These are phyloP conservation scores for Chlamydomonas eustigma DNA, from an alignment of 139 green algal species.

Conservation along the genomic window DNA sequence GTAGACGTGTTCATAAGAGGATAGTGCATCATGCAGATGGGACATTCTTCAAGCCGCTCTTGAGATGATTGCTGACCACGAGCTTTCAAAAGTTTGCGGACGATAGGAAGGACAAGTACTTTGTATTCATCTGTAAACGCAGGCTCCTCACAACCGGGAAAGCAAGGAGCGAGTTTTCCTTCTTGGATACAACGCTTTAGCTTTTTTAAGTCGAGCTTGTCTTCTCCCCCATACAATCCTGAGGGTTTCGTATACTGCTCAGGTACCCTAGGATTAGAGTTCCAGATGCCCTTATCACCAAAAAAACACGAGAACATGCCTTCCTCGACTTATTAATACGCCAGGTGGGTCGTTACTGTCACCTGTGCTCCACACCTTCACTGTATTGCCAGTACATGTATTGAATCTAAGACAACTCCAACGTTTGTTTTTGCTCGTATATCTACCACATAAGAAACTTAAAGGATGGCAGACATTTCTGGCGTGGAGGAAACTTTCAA, in stretches of 20 bases:
- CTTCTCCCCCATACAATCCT: background rate
- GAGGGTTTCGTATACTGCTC: constrained; percentile 15
- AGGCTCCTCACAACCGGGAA: constrained; percentile 26
- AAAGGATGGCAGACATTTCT: constrained; percentile 60
- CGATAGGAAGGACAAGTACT: background rate
- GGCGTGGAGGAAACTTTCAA: constrained; percentile 79
- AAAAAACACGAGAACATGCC: constrained; percentile 6
- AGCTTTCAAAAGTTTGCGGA: background rate
- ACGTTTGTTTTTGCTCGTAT: too few relatives aligned
- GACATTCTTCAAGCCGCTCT: constrained; percentile 48
- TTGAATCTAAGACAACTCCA: too few relatives aligned
- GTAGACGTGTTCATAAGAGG: constrained; percentile 51
- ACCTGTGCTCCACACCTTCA: too few relatives aligned
- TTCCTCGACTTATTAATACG: too few relatives aligned
- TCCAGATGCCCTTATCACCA: background rate
- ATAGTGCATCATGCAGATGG: constrained; percentile 62
- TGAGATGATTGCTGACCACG: background rate
- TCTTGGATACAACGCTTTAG: constrained; percentile 13
- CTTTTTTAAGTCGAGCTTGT: constrained; percentile 30
- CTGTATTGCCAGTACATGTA: too few relatives aligned
- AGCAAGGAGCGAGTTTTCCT: constrained; percentile 38
- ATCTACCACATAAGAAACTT: too few relatives aligned
- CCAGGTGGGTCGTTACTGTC: too few relatives aligned
- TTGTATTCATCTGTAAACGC: background rate
- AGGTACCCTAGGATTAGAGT: constrained; percentile 13